Evolutionary conservation across 2,329 filamentous ascomycete genomes (phyloP), one percentile per base, ranked within the genome.

Genomic region (Claviceps africana): DNA sequence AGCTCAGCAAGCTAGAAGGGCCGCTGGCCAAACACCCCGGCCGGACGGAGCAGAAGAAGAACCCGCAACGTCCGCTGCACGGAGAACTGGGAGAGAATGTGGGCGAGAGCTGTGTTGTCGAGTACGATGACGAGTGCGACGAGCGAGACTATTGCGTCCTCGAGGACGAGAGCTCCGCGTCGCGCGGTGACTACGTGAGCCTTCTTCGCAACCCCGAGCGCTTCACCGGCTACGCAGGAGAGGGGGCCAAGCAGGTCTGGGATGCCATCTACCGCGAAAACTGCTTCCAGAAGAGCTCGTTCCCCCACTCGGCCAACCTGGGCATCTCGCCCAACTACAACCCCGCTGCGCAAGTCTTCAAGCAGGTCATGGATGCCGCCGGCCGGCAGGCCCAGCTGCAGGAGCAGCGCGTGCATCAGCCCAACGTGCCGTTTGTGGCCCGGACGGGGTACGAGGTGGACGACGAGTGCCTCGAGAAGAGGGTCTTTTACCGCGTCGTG

Each of bases 51-150:
- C 88, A 90, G 63, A 75, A 76, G 61, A 82, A 89, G 64, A 74
- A 83, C 48, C 82, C 81, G 3, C 70, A 85, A 59, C 77, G 80
- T 53, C 93, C 93, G 21, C 72, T 97, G 7, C 82, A 88, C 60
- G 91, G 91, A 17, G 77, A 83, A 60, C 70, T 98, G 9, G 93
- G 93, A 47, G 88, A 90, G 50, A 73, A 84, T 52, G 91, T 96
- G 0, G 89, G 88, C 50, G 93, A 98, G 72, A 95, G 88, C 67
- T 98, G 93, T 65, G 89, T 98, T 46, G 84, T 97, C 19, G 93
- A 98, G 70, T 95, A 95, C 64, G 91, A 97, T 62, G 91, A 96
- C 62, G 91, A 96, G 68, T 95, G 89, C 68, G 91, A 97, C 70
- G 86, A 96, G 59, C 81, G 93, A 58, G 93, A 98, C 66, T 98